Base-by-base conservation (phyloP, 2,329 filamentous ascomycete species). In the Fusarium multiceps region DNA sequence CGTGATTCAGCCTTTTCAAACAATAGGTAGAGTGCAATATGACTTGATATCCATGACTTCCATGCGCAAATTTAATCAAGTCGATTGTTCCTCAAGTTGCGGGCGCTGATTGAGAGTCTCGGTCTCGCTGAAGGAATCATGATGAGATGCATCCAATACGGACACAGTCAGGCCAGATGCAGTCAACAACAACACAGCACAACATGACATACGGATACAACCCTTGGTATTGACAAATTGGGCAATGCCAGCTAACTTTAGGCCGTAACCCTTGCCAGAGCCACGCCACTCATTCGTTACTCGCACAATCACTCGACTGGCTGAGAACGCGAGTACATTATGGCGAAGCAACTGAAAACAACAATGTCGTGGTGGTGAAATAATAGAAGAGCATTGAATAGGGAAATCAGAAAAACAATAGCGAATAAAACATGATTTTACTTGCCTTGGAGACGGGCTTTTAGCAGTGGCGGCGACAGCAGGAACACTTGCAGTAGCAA, bases 191-290 rank as follows among this genome's bases (percentile, higher is more conserved):
- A 63, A 69, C n/a, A 53, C 23, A 53, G 27, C 18, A 20, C 9
- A 12, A 14, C 18, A 45, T 21, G 20, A 43, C 47, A 37, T 37
- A 37, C 34, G 18, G 47, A 34, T 30, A 34, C 28, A n/a, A 55
- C 47, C 42, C 42, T 37, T 66, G 50, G 49, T 49, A 50, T 72
- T 61, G 64, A 72, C 71, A 71, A 74, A 69, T 72, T 59, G 71
- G 72, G 63, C 59, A 62, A 71, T 71, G 72, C 71, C 72, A 74
- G 56, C 68, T 72, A 62, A 62, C 63, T 66, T 53, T 55, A 54
- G 68, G 63, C 63, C 57, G 59, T 65, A 62, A 69, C 62, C 70
- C 65, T 73, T 72, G 63, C 63, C 53, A 55, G 43, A 69, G 69
- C 71, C 72, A 72, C 72, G 71, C 72, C 71, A 73, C 69, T 73